A percentile compares a stretch with the other conserved stretches of the same genome.
These are phyloP conservation scores for Eragrostis nindensis DNA, from an alignment of 176 grass and related monocot genomes.

Conservation along the genomic window DNA sequence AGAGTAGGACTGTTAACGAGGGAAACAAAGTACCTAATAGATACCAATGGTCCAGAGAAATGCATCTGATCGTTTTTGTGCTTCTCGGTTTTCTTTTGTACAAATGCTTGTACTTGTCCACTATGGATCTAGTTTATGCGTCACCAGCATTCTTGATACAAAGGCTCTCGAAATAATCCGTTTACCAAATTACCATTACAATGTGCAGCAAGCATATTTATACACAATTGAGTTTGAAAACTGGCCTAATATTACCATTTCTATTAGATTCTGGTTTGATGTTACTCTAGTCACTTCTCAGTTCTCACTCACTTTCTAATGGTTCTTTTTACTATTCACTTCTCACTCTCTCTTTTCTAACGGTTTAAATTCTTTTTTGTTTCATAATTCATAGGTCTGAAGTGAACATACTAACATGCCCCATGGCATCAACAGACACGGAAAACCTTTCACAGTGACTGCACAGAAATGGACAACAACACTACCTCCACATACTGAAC, in stretches of 20 bases:
- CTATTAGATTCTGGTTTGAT: background rate
- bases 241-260: background rate
- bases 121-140: background rate
- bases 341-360: background rate
- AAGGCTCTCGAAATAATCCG: background rate
- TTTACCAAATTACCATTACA: background rate
- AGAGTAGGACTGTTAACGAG: background rate
- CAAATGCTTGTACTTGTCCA: background rate
- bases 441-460: background rate
- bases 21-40: background rate
- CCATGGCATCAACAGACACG: background rate
- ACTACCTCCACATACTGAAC: constrained; percentile 1
- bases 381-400: background rate
- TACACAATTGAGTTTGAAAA: background rate
- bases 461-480: background rate
- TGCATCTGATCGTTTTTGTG: background rate
- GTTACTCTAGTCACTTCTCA: too few relatives aligned
- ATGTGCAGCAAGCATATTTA: background rate
- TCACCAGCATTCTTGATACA: background rate
- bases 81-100: background rate
- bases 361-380: background rate
- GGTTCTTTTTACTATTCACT: background rate
- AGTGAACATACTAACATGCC: background rate
- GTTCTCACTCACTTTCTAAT: too few relatives aligned
- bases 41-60: background rate